Base-by-base conservation (phyloP, 805 yeast genomes). In the Wickerhamomyces rabaulensis region DNA sequence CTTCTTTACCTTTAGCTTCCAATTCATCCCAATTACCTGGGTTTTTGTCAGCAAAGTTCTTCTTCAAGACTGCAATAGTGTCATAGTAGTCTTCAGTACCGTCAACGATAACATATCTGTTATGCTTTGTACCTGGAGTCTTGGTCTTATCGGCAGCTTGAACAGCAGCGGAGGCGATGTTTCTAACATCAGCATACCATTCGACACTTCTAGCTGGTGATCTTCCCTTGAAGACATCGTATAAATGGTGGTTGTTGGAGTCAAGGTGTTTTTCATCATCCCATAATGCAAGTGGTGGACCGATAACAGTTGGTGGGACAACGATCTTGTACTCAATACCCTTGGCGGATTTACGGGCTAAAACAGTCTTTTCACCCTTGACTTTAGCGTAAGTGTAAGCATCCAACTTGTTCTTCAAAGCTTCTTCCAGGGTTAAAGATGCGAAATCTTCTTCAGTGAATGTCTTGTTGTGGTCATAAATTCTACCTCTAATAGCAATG, bases 251-350 rank as follows among this genome's bases (percentile, higher is more conserved):
- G 9, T 47, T 47, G 8, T 47, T 47, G 8, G 47, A 15, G 6
- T 41, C 44, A 13, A 47, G 15, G 13, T 31, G 27, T 5, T 31
- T 39, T 2, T 13, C 21, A 10, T 26, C 25, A 33, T 41, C 33
- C 43, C 47, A 44, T 13, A 41, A 25, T 7, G 37, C n/a, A 4
- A 44, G 6, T 16, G 43, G 45, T 3, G 50, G 45, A 15, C 50
- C 47, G 39, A 47, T 26, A 9, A 47, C 47, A 7, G 50, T 47
- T 47, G 47, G 47, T 21, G 50, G 50, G 19, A 47, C 50, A 41
- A 47, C 19, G 6, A 47, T 35, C 20, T 44, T 47, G n/a, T 47
- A 47, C 16, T 47, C n/a, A 17, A 44, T 47, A 6, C 41, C 41
- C 12, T 31, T 47, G 17, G 8, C 13, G 5, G 50, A 47, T 33